Conservation (phyloP, 2,329 filamentous ascomycete genomes). For the Neopestalotiopsis sp. region DNA sequence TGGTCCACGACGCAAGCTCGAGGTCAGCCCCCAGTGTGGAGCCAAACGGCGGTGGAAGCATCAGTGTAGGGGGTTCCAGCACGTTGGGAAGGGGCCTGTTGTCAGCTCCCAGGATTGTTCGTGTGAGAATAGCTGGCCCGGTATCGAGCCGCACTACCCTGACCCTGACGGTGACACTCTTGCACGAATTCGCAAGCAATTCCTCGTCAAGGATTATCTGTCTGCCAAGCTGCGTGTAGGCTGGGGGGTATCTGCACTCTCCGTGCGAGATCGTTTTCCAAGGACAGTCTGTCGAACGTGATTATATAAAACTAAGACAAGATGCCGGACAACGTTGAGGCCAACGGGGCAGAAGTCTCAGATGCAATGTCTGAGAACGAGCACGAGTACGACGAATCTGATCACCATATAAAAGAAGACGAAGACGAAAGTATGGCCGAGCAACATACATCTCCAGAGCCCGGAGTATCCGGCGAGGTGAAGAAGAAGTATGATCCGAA, state of each 20-base stretch:
- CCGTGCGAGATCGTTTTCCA: not conserved
- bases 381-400: conserved; percentile 57
- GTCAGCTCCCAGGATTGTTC: not conserved
- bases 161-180: conserved; percentile 30
- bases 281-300: conserved; percentile 17
- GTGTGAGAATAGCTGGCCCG: not conserved
- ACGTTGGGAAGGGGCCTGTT: conserved; percentile 5
- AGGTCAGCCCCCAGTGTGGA: conserved; percentile 27
- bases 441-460: conserved; percentile 47
- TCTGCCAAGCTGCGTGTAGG: conserved; percentile 30
- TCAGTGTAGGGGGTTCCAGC: not conserved
- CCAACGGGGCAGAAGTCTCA: conserved; percentile 60
- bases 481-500: conserved; percentile 82
- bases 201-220: conserved; percentile 32
- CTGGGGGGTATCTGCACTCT: conserved; percentile 24
- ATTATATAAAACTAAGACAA: conserved; percentile 59
- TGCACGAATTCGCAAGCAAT: conserved; percentile 34
- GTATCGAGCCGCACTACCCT: conserved; percentile 20
- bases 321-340: conserved; percentile 61
- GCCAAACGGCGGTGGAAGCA: conserved; percentile 29
- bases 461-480: conserved; percentile 50
- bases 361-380: conserved; percentile 65
- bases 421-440: conserved; percentile 60
- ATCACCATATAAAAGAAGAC: conserved; percentile 48
- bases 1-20: conserved; percentile 32